phyloP scores from a whole-genome alignment of 345 rosid genomes.

The Schrenkiella parvula region DNA sequence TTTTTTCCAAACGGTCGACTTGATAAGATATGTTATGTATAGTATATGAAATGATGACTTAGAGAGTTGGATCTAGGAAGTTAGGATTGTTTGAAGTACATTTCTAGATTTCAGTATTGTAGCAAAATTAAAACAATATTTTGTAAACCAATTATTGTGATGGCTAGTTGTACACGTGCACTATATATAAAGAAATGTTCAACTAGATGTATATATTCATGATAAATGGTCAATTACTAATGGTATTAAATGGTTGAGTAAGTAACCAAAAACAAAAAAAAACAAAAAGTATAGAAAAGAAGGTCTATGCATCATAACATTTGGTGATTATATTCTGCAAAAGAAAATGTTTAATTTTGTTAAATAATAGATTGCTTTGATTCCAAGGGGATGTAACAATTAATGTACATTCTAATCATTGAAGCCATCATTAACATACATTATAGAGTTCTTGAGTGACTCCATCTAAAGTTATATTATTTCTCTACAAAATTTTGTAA shows the following conservation, averaged over 20 bases:
- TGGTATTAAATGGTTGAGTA: not conserved
- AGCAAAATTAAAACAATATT: not conserved
- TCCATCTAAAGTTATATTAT: not conserved
- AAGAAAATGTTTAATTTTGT: not conserved
- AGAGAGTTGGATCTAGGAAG: not conserved
- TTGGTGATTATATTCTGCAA: slow-evolving; percentile 10
- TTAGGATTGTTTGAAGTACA: not conserved
- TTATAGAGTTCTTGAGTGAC: too few species aligned
- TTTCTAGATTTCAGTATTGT: not conserved
- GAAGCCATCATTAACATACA: slow-evolving; percentile 8
- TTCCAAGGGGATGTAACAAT: slow-evolving; percentile 20
- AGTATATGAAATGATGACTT: not conserved
- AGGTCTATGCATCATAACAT: not conserved
- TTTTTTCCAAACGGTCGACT: not conserved
- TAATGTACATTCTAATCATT: slow-evolving; percentile 14
- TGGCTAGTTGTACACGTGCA: not conserved
- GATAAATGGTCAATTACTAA: not conserved
- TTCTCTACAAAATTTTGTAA: not conserved
- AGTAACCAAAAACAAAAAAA: not conserved
- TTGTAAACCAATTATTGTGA: not conserved
- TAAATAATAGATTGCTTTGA: slow-evolving; percentile 28
- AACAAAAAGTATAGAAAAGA: not conserved
- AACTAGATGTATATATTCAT: not conserved
- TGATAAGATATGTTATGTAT: not conserved
- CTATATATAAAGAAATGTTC: not conserved